Base-by-base conservation (phyloP, 1,139 yeast species). In the Hansenula lynferdii region DNA sequence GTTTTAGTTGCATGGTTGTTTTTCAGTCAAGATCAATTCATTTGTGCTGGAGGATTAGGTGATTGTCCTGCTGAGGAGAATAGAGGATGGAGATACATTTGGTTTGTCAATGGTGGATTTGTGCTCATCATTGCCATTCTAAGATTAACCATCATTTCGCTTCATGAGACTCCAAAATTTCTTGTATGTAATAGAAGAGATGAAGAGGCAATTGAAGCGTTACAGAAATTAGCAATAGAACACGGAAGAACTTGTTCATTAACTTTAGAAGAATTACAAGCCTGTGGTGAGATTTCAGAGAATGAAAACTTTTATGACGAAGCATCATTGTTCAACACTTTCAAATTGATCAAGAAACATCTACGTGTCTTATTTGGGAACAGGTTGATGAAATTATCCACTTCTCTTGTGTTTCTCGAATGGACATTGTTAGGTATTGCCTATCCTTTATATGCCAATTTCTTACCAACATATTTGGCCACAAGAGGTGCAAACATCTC, bases 361-460 rank as follows among this genome's bases (percentile, higher is more conserved):
- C 35, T 67, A 9, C 45, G 53, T 16, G 47, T 62, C 1, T 56
- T 75, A 36, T 75, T 72, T 51, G 56, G 62, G 12, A 65, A 61
- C 30, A 64, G 50, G 42, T 61, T 50, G 34, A 61, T 74, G 45
- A 65, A 65, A 5, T 50, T 60, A 34, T 70, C 77, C 4, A 65
- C 75, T 1, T 15, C 52, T 15, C 54, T 75, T 33, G 53, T 73
- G 28, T 59, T 72, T 41, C 31, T 61, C 4, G 70, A 77, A 2
- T 75, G 81, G 80, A 53, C 64, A 3, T 52, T 72, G 30, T 64
- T 75, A 41, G 81, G 81, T 35, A 61, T 75, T 29, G 64, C 77
- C 14, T 76, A 74, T 53, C 72, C 77, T 14, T 60, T 72, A 28
- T 76, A 68, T 56, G 65, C 70, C 43, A 70, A 70, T 33, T 76